phyloP scores from a whole-genome alignment of 306 rosid species.

The Castanea crenata region DNA sequence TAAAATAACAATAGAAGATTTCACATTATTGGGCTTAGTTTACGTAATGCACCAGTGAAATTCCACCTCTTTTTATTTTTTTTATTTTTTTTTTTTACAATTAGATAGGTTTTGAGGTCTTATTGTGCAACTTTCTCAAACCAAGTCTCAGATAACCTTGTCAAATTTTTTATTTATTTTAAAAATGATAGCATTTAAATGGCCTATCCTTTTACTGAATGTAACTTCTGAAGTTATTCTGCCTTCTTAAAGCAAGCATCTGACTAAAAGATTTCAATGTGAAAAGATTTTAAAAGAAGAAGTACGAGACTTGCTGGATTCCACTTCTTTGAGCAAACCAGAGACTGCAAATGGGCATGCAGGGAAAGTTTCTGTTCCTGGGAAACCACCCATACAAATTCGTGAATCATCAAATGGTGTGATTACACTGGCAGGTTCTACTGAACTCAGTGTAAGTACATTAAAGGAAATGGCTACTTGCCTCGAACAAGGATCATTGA shows the following conservation, averaged over 20 bases:
- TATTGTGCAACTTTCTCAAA: not conserved
- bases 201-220: not conserved
- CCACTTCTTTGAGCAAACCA: constrained; percentile 64
- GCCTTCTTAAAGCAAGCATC: constrained; percentile 22
- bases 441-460: constrained; percentile 82
- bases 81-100: not conserved
- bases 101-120: not conserved
- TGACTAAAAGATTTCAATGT: constrained; percentile 36
- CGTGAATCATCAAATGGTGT: constrained; percentile 99
- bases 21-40: not conserved
- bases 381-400: constrained; percentile 95
- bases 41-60: not conserved
- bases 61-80: not conserved
- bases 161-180: not conserved
- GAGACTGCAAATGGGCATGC: constrained; percentile 83
- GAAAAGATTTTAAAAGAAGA: constrained; percentile 95
- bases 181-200: no score
- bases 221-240: constrained; percentile 10
- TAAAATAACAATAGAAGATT: not conserved
- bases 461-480: constrained; percentile 94
- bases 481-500: constrained; percentile 91
- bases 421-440: constrained; percentile 95
- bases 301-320: constrained; percentile 92
- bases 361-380: constrained; percentile 66
- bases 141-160: not conserved